Conservation (phyloP, 345 rosid species). For the Turritis glabra region DNA sequence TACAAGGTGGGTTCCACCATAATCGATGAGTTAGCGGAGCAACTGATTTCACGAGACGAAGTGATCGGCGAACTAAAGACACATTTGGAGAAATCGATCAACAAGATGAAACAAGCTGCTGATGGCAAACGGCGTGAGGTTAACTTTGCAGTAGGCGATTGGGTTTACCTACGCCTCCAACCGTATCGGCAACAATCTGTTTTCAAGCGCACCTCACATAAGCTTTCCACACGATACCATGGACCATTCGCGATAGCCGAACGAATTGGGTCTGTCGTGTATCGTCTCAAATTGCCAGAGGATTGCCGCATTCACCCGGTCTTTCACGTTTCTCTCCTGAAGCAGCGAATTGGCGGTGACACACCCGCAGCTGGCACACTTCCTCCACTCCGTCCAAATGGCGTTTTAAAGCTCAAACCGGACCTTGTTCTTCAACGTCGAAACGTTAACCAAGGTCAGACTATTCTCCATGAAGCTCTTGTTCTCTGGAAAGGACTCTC, state of each 20-base stretch:
- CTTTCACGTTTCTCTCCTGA: neutral
- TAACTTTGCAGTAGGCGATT: neutral
- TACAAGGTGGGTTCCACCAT: neutral
- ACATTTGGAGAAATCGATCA: neutral
- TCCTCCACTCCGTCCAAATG: too few relatives aligned
- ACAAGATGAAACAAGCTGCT: neutral
- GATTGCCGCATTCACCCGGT: neutral
- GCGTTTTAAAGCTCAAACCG: too few relatives aligned
- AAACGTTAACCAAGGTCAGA: too few relatives aligned
- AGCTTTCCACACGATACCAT: neutral
- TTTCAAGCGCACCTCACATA: neutral
- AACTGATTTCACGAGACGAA: neutral
- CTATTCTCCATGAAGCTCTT: too few relatives aligned
- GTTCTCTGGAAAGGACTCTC: too few relatives aligned
- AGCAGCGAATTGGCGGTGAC: neutral
- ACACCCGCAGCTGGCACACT: too few relatives aligned
- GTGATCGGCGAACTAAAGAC: neutral
- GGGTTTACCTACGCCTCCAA: neutral
- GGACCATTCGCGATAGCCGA: neutral
- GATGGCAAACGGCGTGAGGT: neutral
- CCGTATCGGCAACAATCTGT: neutral
- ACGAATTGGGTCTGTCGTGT: neutral
- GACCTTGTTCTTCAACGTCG: too few relatives aligned
- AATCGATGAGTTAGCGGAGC: neutral
- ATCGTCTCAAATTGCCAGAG: neutral